Base-by-base conservation (phyloP, 1,139 yeast genomes). In the Suhomyces kunorum region DNA sequence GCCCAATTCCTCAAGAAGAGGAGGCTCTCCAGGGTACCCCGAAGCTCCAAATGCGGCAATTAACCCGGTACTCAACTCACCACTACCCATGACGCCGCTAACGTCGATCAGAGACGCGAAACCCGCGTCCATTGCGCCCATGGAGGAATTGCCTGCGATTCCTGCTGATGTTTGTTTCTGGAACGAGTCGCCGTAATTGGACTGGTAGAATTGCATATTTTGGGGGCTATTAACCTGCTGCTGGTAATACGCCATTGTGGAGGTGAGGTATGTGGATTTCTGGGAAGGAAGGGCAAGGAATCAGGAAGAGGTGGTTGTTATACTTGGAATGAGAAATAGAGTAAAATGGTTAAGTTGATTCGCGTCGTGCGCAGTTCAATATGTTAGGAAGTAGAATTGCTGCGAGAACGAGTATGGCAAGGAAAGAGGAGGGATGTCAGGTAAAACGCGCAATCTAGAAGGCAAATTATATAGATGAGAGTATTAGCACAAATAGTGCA, bases 11-110 rank as follows among this genome's bases (percentile, higher is more conserved):
- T 92, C 96, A 39, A 92, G 69, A 39, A 92, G 68, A 1, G 98
- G 92, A 0, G 96, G 94, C 60, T 92, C 99, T 18, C 90, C 94
- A 0, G 96, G 82, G 58, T 92, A 92, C 0, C 99, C 98, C 0
- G 87, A 75, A 0, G 97, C 86, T 2, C 97, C 89, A 58, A 94
- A 84, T 0, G 98, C 98, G 5, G 96, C 95, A 14, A 94, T 64
- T 37, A 89, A 59, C 0, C 98, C 98, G 0, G 80, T 70, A 1
- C 89, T 75, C 34, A 92, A 70, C 42, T 82, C 81, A 18, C 74
- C 73, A 28, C 64, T 72, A 3, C 80, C 80, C 71, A 75, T 69
- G 20, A 63, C 60, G 1, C 81, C 81, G 24, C 71, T 57, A 11
- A 75, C 79, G 43, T 70, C 74, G 28, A 66, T 61, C 40, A 61